Base-by-base conservation (phyloP, 345 rosid species). In the Lepidium aucheri region DNA sequence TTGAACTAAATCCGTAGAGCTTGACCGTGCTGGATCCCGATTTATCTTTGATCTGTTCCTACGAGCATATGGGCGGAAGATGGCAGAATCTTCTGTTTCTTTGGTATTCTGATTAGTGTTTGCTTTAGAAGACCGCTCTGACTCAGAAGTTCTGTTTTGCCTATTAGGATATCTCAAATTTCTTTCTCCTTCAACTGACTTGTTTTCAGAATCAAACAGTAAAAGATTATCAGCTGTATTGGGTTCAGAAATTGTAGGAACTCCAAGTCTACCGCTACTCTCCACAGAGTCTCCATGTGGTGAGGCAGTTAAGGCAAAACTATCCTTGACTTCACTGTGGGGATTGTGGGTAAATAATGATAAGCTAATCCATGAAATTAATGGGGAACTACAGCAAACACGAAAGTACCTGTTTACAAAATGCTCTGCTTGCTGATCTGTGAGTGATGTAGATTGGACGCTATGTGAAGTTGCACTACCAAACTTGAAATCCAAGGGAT, bases 71-170 rank as follows among this genome's bases (percentile, higher is more conserved):
- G 99, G 96, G 36, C 95, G 98, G 65, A 91, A 82, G 78, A 91
- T 89, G 58, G 96, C 96, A 65, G 99, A 95, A 84, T 95, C 99
- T 81, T 95, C 99, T 18, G 88, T 76, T 60, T 91, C 98, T 84
- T 84, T 95, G 66, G 82, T 73, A 81, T 81, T 85, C 69, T 79
- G 90, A 65, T 81, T 67, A 65, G 83, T 77, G 69, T 79, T 92
- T 65, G 74, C 82, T 76, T 75, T 88, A 36, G 83, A 81, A 70
- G 96, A 84, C 70, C 84, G 85, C 61, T 83, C 91, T 46, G 88
- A 81, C 79, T 85, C 82, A 67, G 71, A 76, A 58, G 69, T 39
- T 72, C 43, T 82, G 69, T 72, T 80, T 76, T 82, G 90, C 76
- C 79, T 76, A 76, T 65, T 83, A 72, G 76, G 76, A 75, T 77